Evolutionary conservation across 1,284 basidiomycete species (phyloP).

Genomic region (Pholiota adiposa): DNA sequence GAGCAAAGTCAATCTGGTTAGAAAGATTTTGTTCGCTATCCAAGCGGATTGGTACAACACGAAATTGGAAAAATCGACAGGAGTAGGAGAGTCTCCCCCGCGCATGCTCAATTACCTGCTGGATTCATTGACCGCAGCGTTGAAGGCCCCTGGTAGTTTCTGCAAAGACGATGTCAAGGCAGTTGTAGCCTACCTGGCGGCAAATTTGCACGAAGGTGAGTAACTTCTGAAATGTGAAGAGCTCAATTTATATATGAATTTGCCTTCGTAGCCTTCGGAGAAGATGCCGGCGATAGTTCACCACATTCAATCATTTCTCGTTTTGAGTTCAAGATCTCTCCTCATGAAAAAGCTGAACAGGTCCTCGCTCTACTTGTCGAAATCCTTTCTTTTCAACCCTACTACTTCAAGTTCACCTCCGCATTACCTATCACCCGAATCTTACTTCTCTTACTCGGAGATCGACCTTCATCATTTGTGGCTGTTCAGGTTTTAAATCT

Average conservation of each 20-base stretch:
- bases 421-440: constrained; percentile 77
- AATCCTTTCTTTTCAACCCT: constrained; percentile 54
- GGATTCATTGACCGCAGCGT: constrained; percentile 59
- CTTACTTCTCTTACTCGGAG: constrained; percentile 72
- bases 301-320: constrained; percentile 60
- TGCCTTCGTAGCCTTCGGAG: constrained; percentile 26
- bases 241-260: constrained; percentile 6
- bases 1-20: constrained; percentile 72
- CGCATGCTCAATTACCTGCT: constrained; percentile 61
- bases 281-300: constrained; percentile 45
- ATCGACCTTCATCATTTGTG: constrained; percentile 62
- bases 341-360: constrained; percentile 60
- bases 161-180: constrained; percentile 82
- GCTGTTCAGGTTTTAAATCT: constrained; percentile 65
- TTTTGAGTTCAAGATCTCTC: constrained; percentile 47
- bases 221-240: constrained; percentile 3
- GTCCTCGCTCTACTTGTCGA: constrained; percentile 64
- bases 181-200: constrained; percentile 83
- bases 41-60: constrained; percentile 74
- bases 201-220: constrained; percentile 78
- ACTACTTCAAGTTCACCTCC: constrained; percentile 66
- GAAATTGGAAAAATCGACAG: not conserved
- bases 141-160: constrained; percentile 58
- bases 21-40: constrained; percentile 80
- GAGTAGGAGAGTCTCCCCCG: not conserved